Evolutionary conservation across 306 rosid species (phyloP).

Genomic region (Malus asiatica): DNA sequence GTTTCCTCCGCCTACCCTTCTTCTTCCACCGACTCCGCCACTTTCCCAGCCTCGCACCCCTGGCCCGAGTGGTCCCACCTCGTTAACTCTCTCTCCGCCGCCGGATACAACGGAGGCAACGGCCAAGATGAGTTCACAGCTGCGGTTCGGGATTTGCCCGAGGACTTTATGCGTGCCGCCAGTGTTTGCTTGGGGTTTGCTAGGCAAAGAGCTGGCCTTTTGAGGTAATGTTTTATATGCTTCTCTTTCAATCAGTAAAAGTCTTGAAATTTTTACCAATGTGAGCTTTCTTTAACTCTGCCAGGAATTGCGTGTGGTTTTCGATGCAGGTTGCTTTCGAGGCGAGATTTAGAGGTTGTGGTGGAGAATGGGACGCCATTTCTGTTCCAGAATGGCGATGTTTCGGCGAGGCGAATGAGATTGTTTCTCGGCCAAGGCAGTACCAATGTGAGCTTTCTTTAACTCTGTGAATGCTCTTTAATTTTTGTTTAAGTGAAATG

Average conservation of each 20-base stretch:
- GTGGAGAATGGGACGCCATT: slow-evolving; percentile 52
- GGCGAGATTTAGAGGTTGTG: slow-evolving; percentile 53
- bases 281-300: too few relatives aligned
- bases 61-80: slow-evolving; percentile 66
- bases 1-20: not conserved
- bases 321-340: slow-evolving; percentile 56
- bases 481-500: not conserved
- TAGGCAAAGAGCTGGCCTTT: slow-evolving; percentile 42
- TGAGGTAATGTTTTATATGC: slow-evolving; percentile 23
- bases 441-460: slow-evolving; percentile 37
- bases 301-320: not conserved
- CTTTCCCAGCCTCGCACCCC: slow-evolving; percentile 11
- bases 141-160: slow-evolving; percentile 6
- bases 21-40: not conserved
- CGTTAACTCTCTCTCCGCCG: slow-evolving; percentile 38
- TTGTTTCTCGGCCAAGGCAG: slow-evolving; percentile 35
- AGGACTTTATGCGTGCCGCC: slow-evolving; percentile 36
- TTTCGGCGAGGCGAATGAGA: slow-evolving; percentile 39
- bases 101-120: slow-evolving; percentile 24
- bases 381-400: slow-evolving; percentile 48
- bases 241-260: not conserved
- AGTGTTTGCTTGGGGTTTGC: slow-evolving; percentile 60
- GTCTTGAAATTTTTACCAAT: not conserved
- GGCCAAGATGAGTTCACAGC: slow-evolving; percentile 20
- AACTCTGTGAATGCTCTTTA: not conserved